phyloP scores from a whole-genome alignment of 1,284 basidiomycete species.

The Apiotrichum gracile region DNA sequence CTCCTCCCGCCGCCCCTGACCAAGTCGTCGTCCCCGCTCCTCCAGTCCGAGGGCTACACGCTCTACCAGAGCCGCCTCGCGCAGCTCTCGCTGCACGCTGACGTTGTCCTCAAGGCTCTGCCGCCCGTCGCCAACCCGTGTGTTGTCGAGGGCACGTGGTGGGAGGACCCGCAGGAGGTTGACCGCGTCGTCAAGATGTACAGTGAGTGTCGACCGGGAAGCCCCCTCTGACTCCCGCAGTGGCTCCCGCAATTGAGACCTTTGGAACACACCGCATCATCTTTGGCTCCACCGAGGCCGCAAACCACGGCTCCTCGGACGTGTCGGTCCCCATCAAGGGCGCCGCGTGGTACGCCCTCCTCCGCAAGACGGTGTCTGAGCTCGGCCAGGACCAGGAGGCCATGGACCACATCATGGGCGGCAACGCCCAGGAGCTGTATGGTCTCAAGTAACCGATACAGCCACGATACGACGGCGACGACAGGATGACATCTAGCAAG shows the following conservation, averaged over 20 bases:
- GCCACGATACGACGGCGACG: neutral
- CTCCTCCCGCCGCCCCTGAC: constrained; percentile 77
- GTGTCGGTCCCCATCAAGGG: constrained; percentile 49
- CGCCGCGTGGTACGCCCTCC: constrained; percentile 73
- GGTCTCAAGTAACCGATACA: neutral
- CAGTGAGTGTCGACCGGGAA: constrained; percentile 54
- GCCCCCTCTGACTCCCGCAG: constrained; percentile 4
- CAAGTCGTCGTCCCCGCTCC: constrained; percentile 61
- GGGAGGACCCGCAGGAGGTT: constrained; percentile 59
- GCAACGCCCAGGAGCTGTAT: constrained; percentile 20
- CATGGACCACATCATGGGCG: constrained; percentile 47
- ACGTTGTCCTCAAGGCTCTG: constrained; percentile 67
- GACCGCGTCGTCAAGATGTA: constrained; percentile 81
- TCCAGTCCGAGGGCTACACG: constrained; percentile 69
- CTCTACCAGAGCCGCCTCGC: constrained; percentile 68
- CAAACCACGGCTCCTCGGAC: constrained; percentile 13
- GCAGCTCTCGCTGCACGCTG: constrained; percentile 70
- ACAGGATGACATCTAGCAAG: neutral
- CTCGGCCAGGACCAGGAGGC: constrained; percentile 71
- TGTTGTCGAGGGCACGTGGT: constrained; percentile 40
- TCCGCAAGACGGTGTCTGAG: constrained; percentile 72
- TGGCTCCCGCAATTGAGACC: constrained; percentile 56
- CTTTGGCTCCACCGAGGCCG: constrained; percentile 54
- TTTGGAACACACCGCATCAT: constrained; percentile 57
- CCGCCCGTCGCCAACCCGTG: constrained; percentile 63